Base-by-base conservation (phyloP, 2,329 filamentous ascomycete species). In the Talaromyces sp. region DNA sequence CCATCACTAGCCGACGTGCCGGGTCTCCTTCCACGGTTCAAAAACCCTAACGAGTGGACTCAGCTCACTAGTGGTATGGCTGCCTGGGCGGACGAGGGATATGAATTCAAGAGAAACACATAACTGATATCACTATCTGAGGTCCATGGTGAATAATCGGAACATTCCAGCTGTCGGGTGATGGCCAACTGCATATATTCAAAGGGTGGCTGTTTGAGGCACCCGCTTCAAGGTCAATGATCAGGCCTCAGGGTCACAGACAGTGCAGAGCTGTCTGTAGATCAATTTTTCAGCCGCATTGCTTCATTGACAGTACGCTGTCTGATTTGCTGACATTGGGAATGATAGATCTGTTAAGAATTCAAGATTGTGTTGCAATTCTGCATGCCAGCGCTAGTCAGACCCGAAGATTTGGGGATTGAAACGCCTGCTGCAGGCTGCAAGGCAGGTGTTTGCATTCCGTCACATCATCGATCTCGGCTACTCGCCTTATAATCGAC, bases 351-450 rank as follows among this genome's bases (percentile, higher is more conserved):
- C 13, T 15, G 15, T 10, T 48, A n/a, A 17, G 5, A 25, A n/a
- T n/a, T n/a, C 19, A 46, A 15, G n/a, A 46, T 46, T 31, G 28
- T 4, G 22, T 35, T n/a, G 45, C 28, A 19, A 33, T 25, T 48
- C 31, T 9, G 43, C 28, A 33, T 13, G 17, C 11, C n/a, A 35
- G 31, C 41, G 25, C 46, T 45, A 43, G 15, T 55, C 17, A 25
- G 19, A 36, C 36, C 52, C 40, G 31, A 37, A 45, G 41, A 6
- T 33, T 22, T 45, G 39, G 52, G 9, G n/a, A 40, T 35, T 36
- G 52, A 37, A 13, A 35, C 17, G 17, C 52, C 41, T 43, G 28
- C 39, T 55, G 52, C 52, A 54, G 39, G 17, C 31, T 54, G 39
- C 28, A 45, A 25, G 19, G 39, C 39, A 45, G 19, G 25, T 33